Evolutionary conservation across 176 grass and related monocot species (phyloP).

Genomic region (Hsuehochloa calcarea): DNA sequence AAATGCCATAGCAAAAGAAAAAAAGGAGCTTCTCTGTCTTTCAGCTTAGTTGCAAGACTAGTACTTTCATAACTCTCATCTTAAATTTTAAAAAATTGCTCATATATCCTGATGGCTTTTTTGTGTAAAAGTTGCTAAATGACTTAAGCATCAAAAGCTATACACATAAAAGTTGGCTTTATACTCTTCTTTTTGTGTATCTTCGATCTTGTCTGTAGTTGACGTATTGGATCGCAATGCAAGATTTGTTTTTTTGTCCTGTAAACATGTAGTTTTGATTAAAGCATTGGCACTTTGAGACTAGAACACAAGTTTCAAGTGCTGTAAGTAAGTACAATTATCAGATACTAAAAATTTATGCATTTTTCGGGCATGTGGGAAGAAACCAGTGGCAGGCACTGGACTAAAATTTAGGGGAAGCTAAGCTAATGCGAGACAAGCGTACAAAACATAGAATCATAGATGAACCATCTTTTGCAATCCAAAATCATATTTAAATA

Average conservation of each 20-base stretch:
- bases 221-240: neutral
- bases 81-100: neutral
- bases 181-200: neutral
- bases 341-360: too few species aligned
- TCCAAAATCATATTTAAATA: too few species aligned
- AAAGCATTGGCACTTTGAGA: neutral
- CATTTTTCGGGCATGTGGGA: too few species aligned
- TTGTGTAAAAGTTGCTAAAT: neutral
- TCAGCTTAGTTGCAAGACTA: neutral
- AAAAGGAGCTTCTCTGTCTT: neutral
- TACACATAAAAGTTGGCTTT: neutral
- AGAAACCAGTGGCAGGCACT: too few species aligned
- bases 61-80: neutral
- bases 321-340: too few species aligned
- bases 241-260: neutral
- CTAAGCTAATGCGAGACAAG: too few species aligned
- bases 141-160: neutral
- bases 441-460: too few species aligned
- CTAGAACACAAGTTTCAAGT: neutral
- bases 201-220: neutral
- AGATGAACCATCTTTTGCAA: too few species aligned
- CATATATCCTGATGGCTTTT: neutral
- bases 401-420: too few species aligned
- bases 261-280: neutral
- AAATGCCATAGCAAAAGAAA: neutral